Evolutionary conservation across 768 basidiomycete species (phyloP).

Genomic region (Mycena vitilis): DNA sequence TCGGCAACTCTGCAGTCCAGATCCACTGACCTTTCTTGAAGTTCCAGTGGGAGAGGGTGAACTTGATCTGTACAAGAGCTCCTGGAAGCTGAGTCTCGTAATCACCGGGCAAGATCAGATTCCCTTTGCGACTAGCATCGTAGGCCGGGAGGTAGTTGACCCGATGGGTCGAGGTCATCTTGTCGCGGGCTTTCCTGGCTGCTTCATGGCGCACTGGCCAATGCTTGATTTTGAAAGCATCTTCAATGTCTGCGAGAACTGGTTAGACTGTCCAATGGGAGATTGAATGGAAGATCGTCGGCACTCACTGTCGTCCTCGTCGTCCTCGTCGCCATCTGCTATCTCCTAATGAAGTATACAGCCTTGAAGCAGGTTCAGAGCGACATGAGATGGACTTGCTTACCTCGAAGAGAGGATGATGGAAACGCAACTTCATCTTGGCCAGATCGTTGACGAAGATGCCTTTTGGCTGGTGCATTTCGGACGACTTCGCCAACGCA

Average conservation of each 20-base stretch:
- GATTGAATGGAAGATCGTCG: no score
- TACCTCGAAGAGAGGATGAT: constrained; percentile 5
- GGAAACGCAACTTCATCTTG: constrained; percentile 3
- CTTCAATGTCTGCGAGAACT: neutral
- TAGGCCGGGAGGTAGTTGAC: neutral
- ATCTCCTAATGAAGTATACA: neutral
- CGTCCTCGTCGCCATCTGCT: neutral
- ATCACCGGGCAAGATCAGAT: neutral
- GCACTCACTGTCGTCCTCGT: neutral
- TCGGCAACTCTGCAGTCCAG: no score
- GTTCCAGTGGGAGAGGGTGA: constrained; percentile 4
- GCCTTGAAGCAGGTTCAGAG: neutral
- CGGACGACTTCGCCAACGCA: neutral
- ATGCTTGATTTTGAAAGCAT: neutral
- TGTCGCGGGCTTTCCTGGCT: neutral
- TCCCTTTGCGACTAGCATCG: neutral
- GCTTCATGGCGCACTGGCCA: neutral
- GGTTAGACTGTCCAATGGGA: neutral
- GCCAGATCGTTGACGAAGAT: neutral
- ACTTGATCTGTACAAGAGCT: neutral
- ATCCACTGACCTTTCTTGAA: neutral
- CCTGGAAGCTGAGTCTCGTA: neutral
- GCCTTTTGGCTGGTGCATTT: neutral
- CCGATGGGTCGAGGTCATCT: constrained; percentile 5
- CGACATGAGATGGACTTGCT: no score